Evolutionary conservation across 192 early-diverging fungal species (phyloP).

Genomic region (Thoreauomyces humboldtii): DNA sequence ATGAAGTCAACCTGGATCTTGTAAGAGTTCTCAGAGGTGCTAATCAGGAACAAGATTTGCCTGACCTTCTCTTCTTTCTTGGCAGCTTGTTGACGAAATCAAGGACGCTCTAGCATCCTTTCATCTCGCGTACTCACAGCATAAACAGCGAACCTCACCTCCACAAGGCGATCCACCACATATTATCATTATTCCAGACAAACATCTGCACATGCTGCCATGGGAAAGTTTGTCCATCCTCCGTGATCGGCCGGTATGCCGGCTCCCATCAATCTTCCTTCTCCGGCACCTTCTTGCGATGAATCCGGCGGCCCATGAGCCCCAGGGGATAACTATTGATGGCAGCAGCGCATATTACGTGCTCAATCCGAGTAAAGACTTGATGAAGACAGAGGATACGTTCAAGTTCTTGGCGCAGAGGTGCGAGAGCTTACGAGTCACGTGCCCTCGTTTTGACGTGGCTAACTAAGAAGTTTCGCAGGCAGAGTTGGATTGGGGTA

Average conservation of each 20-base stretch:
- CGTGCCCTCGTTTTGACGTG: background rate
- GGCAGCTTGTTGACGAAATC: constrained; percentile 18
- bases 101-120: constrained; percentile 30
- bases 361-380: constrained; percentile 87
- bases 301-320: background rate
- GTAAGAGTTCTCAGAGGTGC: constrained; percentile 22
- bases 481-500: constrained; percentile 70
- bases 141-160: constrained; percentile 5
- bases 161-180: constrained; percentile 46
- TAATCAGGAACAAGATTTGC: no score
- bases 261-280: constrained; percentile 75
- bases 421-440: background rate
- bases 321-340: constrained; percentile 10
- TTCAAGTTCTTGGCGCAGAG: constrained; percentile 53
- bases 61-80: constrained; percentile 14
- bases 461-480: no score
- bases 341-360: constrained; percentile 65
- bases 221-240: constrained; percentile 85
- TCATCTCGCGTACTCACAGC: constrained; percentile 8
- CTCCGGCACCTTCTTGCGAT: constrained; percentile 55
- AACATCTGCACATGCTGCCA: constrained; percentile 78
- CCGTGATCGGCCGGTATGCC: constrained; percentile 68
- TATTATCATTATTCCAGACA: constrained; percentile 82
- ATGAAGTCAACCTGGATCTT: constrained; percentile 48
- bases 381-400: constrained; percentile 74